Evolutionary conservation across 805 yeast genomes (phyloP).

Genomic region (Wickerhamiella brachini): DNA sequence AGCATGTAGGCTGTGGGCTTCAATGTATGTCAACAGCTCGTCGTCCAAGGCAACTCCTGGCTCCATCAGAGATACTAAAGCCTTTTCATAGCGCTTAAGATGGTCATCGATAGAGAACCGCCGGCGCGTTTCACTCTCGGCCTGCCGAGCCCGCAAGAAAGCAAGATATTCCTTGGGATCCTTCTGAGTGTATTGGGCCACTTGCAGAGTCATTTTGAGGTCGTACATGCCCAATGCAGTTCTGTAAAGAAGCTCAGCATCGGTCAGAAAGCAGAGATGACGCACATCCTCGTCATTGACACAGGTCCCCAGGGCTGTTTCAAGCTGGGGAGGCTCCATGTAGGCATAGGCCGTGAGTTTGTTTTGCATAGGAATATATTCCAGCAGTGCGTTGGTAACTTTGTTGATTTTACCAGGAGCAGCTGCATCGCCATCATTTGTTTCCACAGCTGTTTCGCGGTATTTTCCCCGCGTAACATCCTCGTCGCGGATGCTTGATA

Average conservation of each 20-base stretch:
- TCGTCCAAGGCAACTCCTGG: conserved; percentile 22
- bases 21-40: conserved; percentile 58
- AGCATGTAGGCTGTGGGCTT: conserved; percentile 54
- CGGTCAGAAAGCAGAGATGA: conserved; percentile 82
- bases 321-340: conserved; percentile 73
- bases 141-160: conserved; percentile 67
- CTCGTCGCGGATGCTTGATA: conserved; percentile 74
- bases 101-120: conserved; percentile 68
- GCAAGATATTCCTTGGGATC: conserved; percentile 97
- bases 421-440: conserved; percentile 9
- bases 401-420: conserved; percentile 46
- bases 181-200: conserved; percentile 94
- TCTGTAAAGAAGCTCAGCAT: conserved; percentile 68
- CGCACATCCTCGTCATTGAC: conserved; percentile 53
- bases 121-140: conserved; percentile 50
- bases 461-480: conserved; percentile 76
- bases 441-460: conserved; percentile 41
- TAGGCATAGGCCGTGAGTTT: conserved; percentile 87
- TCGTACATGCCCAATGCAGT: conserved; percentile 74
- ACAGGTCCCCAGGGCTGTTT: conserved; percentile 56
- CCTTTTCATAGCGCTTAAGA: conserved; percentile 53
- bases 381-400: conserved; percentile 53
- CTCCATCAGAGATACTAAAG: conserved; percentile 44
- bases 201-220: conserved; percentile 59
- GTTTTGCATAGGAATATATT: conserved; percentile 33